phyloP scores from a whole-genome alignment of 2,329 filamentous ascomycete species.

The Fusarium coffeatum region DNA sequence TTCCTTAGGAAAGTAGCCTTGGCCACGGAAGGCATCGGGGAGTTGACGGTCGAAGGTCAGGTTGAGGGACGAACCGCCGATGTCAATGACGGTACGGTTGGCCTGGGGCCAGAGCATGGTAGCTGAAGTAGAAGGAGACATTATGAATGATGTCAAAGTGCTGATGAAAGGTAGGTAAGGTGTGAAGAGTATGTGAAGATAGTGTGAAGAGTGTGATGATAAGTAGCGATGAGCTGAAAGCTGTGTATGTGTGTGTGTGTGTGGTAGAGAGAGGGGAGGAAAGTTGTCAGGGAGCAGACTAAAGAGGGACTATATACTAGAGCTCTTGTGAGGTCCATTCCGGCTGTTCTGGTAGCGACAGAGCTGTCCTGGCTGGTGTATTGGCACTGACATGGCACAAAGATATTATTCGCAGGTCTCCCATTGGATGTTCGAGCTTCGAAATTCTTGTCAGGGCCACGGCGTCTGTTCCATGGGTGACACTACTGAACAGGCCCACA shows the following conservation, averaged over 20 bases:
- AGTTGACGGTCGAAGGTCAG: slow-evolving; percentile 23
- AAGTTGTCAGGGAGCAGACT: neutral
- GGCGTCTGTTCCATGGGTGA: neutral
- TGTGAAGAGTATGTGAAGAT: neutral
- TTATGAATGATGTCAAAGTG: neutral
- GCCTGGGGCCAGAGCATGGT: neutral
- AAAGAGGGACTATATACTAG: neutral
- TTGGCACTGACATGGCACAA: neutral
- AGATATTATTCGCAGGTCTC: neutral
- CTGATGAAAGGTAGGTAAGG: neutral
- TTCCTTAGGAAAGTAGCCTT: slow-evolving; percentile 42
- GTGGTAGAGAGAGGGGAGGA: neutral
- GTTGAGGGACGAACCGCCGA: slow-evolving; percentile 34
- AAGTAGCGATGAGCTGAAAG: neutral
- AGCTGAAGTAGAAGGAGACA: neutral
- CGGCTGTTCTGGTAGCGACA: neutral
- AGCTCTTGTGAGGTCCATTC: too few relatives aligned
- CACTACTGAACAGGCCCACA: neutral
- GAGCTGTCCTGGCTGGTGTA: too few relatives aligned
- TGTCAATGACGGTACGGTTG: slow-evolving; percentile 24
- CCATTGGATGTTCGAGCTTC: neutral
- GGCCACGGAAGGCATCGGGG: slow-evolving; percentile 3
- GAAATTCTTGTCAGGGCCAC: neutral
- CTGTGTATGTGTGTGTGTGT: neutral
- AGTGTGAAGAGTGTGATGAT: neutral